Conservation (phyloP, 352 stramenopile genomes). For the Phytopythium sindhum region DNA sequence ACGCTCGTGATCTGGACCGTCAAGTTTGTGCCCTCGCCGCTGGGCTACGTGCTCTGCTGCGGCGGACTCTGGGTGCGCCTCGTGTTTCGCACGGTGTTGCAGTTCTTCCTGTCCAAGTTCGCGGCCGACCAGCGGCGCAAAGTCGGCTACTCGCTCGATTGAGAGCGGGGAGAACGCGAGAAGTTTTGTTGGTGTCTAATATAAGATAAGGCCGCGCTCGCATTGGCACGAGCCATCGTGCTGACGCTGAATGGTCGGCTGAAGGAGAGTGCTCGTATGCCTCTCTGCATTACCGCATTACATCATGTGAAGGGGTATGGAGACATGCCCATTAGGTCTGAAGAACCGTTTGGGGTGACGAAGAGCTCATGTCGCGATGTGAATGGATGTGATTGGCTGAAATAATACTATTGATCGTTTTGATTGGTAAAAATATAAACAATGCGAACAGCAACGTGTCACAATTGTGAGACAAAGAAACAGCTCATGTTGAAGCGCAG, state of each 20-base stretch:
- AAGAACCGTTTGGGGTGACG: background rate
- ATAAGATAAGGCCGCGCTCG: background rate
- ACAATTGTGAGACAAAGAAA: background rate
- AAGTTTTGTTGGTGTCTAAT: slow-evolving; percentile 1
- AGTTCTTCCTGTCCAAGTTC: slow-evolving; percentile 22
- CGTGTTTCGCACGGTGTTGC: slow-evolving; percentile 30
- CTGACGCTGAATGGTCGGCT: no score
- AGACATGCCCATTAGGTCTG: no score
- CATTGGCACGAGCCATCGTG: no score
- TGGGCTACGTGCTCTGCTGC: slow-evolving; percentile 48
- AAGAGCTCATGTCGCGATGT: background rate
- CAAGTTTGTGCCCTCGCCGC: slow-evolving; percentile 34
- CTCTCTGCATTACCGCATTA: no score
- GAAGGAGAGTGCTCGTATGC: no score
- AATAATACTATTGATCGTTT: background rate
- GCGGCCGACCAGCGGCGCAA: slow-evolving; percentile 11
- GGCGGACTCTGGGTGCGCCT: slow-evolving; percentile 32
- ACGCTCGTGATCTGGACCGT: slow-evolving; percentile 50
- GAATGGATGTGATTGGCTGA: background rate
- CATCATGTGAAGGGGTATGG: no score
- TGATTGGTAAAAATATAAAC: background rate
- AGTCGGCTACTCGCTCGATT: background rate
- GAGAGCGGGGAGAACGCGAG: background rate
- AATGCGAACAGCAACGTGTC: background rate
- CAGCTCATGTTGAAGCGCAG: background rate